These are phyloP conservation scores for Neofusicoccum umdonicola DNA, from an alignment of 2,329 filamentous ascomycete genomes.

Conservation along the genomic window DNA sequence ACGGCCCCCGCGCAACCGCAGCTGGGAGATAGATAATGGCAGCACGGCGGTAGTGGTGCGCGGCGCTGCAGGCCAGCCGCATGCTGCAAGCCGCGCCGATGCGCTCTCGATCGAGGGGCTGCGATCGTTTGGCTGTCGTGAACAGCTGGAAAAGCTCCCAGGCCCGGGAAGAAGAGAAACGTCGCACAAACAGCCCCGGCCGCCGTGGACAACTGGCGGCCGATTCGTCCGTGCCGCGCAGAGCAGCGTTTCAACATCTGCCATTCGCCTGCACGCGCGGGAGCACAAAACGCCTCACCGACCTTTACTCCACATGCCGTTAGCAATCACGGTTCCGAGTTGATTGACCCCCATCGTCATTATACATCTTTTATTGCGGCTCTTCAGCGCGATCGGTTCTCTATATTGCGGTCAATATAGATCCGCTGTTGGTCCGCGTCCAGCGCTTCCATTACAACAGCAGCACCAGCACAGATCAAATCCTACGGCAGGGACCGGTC, in stretches of 20 bases:
- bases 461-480: background rate
- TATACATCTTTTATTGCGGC: background rate
- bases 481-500: background rate
- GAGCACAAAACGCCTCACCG: slow-evolving; percentile 5
- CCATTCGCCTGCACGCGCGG: background rate
- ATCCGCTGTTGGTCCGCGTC: background rate
- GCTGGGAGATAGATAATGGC: background rate
- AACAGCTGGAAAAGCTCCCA: background rate
- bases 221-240: background rate
- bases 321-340: background rate
- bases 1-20: background rate
- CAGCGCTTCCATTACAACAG: background rate
- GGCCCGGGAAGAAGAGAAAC: background rate
- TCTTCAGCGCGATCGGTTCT: background rate
- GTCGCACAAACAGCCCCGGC: background rate
- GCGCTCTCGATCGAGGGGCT: background rate
- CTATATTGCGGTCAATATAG: background rate
- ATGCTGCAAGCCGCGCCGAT: slow-evolving; percentile 5
- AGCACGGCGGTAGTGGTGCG: background rate
- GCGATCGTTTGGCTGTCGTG: slow-evolving; percentile 7
- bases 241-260: slow-evolving; percentile 8
- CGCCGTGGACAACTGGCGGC: background rate
- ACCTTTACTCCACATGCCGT: slow-evolving; percentile 12
- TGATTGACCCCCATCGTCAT: background rate
- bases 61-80: background rate